A percentile compares a stretch with the other conserved stretches of the same genome.
phyloP scores from a whole-genome alignment of 1,139 yeast genomes.

The Protomyces macrosporus region DNA sequence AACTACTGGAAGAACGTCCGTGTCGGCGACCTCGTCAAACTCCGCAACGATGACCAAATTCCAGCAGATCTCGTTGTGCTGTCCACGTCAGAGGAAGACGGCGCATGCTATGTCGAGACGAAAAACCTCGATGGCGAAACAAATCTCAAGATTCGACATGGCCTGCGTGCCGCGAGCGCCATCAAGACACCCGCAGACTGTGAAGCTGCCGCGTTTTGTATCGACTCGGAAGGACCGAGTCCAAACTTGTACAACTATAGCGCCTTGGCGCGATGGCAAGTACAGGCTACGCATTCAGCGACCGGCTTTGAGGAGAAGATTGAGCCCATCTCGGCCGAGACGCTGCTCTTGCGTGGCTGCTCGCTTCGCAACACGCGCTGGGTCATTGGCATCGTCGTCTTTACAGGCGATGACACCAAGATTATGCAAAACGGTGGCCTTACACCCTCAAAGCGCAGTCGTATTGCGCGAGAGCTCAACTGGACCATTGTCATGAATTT shows the following conservation, averaged over 20 bases:
- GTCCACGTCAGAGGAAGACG: constrained; percentile 81
- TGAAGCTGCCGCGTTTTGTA: constrained; percentile 68
- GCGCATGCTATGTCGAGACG: constrained; percentile 88
- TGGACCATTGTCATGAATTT: constrained; percentile 66
- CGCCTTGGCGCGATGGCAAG: constrained; percentile 67
- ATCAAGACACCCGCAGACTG: constrained; percentile 67
- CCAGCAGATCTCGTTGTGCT: constrained; percentile 85
- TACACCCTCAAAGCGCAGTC: constrained; percentile 83
- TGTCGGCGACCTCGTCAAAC: constrained; percentile 84
- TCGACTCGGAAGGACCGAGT: constrained; percentile 89
- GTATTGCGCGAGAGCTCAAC: constrained; percentile 78
- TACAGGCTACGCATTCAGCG: constrained; percentile 31
- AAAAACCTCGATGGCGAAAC: constrained; percentile 96
- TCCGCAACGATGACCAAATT: constrained; percentile 80
- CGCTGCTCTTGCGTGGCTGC: constrained; percentile 81
- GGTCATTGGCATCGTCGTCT: constrained; percentile 83
- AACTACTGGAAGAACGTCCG: constrained; percentile 81
- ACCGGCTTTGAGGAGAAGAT: constrained; percentile 34
- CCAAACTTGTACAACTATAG: constrained; percentile 76
- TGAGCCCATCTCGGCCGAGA: constrained; percentile 77
- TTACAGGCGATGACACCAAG: constrained; percentile 87
- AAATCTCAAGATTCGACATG: constrained; percentile 73
- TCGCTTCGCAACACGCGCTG: constrained; percentile 88
- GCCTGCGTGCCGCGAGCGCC: constrained; percentile 62
- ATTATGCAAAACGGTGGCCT: constrained; percentile 89